Conservation (phyloP, 2,329 filamentous ascomycete species). For the Shiraia sp. region DNA sequence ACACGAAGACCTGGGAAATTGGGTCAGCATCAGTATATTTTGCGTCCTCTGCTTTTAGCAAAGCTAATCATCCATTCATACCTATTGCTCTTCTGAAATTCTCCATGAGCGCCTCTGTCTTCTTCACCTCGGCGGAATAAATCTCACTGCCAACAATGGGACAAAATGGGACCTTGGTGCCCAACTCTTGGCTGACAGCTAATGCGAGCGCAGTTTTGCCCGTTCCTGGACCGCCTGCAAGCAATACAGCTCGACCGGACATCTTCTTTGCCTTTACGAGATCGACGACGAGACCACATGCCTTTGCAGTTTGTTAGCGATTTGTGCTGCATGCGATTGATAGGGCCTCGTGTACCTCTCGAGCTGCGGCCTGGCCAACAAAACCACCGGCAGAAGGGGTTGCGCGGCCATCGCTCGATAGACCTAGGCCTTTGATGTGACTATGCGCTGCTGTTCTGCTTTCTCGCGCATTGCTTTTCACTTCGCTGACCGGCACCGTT, state of each 20-base stretch:
- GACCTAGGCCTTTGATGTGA: constrained; percentile 92
- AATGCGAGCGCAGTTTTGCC: constrained; percentile 96
- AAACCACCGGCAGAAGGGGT: constrained; percentile 76
- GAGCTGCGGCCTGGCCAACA: constrained; percentile 82
- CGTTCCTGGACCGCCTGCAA: constrained; percentile 89
- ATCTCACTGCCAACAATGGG: constrained; percentile 98
- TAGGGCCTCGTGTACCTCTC: constrained; percentile 67
- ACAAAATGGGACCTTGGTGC: constrained; percentile 97
- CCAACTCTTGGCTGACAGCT: constrained; percentile 94
- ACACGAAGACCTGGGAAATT: constrained; percentile 70
- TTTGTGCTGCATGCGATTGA: background rate
- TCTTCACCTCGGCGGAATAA: constrained; percentile 98
- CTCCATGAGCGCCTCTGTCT: constrained; percentile 99
- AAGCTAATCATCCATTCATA: too few species aligned
- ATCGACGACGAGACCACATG: constrained; percentile 93
- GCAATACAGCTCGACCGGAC: constrained; percentile 89
- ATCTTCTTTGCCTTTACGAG: constrained; percentile 96
- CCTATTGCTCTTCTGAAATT: constrained; percentile 97
- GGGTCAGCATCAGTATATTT: too few species aligned
- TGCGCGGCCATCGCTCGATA: constrained; percentile 81
- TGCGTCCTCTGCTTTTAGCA: too few species aligned
- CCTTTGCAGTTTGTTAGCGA: constrained; percentile 56
- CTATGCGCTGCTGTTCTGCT: constrained; percentile 94
- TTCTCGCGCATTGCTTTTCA: constrained; percentile 92
- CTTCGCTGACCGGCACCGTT: constrained; percentile 67